Evolutionary conservation across 768 basidiomycete species (phyloP), one percentile per base, ranked within the genome.

Genomic region (Agrocybe pediades): DNA sequence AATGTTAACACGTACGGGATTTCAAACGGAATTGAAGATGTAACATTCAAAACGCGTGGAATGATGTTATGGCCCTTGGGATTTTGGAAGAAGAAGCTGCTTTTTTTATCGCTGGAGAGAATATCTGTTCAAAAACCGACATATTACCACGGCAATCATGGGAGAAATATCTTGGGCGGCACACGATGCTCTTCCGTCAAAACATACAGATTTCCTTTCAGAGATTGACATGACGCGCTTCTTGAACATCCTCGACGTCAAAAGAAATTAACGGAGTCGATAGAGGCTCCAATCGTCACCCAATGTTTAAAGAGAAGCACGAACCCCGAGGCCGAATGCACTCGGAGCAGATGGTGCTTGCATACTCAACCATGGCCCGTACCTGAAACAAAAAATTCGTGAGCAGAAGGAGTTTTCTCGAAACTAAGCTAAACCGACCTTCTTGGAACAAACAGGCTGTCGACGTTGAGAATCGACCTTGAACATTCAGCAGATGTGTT

Each of bases 21-120:
- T 43, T 44, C 39, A 53, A 19, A 26, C 51, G 42, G 50, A 46
- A 56, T 52, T 47, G 51, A 49, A 56, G 41, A 47, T 43, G 44
- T 46, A 59, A 59, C 54, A 40, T 36, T 36, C 33, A 5, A 36
- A n/a, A 36, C 6, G 33, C 33, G 33, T 36, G 33, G 33, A 36
- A 36, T 36, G 33, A 36, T n/a, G n/a, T n/a, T n/a, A n/a, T n/a
- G n/a, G 33, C 13, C 11, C 11, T 36, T 5, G 11, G 11, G 11
- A 36, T 36, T 4, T 36, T n/a, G 33, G n/a, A 13, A 36, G 11
- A 13, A 13, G 33, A 13, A 5, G 5, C 33, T 13, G 33, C 13
- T 36, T 36, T 36, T 36, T 30, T 36, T 36, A n/a, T 36, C 11
- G 33, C 33, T 36, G 33, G 3, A 36, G 33, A 36, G 33, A 36